Conservation (phyloP, 805 yeast genomes). For the Candida railenensis region DNA sequence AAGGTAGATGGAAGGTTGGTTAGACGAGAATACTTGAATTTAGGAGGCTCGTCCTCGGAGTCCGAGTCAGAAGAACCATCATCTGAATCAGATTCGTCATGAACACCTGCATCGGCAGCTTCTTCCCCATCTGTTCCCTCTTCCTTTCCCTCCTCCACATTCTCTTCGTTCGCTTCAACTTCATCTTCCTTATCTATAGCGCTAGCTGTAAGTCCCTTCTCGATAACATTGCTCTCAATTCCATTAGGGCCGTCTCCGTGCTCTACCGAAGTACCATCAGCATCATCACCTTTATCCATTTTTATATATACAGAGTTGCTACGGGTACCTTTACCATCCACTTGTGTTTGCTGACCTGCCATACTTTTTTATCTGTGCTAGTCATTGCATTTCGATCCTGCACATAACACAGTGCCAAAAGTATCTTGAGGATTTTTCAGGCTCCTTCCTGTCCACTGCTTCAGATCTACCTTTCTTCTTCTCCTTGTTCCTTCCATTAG, state of each 20-base stretch:
- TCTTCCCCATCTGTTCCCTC: neutral
- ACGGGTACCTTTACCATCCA: too few species aligned
- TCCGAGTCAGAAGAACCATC: slow-evolving; percentile 41
- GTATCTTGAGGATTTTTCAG: too few species aligned
- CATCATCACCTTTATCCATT: too few species aligned
- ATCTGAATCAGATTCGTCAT: slow-evolving; percentile 23
- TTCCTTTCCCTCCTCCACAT: slow-evolving; percentile 6
- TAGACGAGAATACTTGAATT: slow-evolving; percentile 71
- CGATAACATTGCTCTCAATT: too few species aligned
- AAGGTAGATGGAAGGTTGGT: slow-evolving; percentile 66
- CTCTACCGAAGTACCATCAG: too few species aligned
- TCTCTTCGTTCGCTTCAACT: slow-evolving; percentile 12
- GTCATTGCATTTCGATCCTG: too few species aligned
- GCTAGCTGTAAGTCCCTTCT: neutral
- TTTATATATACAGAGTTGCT: too few species aligned
- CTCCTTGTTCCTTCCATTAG: neutral
- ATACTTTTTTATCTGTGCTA: too few species aligned
- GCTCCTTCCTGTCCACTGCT: too few species aligned
- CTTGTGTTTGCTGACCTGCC: too few species aligned
- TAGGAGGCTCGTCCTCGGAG: slow-evolving; percentile 64
- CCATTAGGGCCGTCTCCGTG: too few species aligned
- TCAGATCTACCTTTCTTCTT: neutral
- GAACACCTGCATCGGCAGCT: slow-evolving; percentile 19
- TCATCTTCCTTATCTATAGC: neutral
- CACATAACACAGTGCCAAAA: too few species aligned